phyloP scores from a whole-genome alignment of 2,329 filamentous ascomycete genomes.

The Claviceps spartinae region DNA sequence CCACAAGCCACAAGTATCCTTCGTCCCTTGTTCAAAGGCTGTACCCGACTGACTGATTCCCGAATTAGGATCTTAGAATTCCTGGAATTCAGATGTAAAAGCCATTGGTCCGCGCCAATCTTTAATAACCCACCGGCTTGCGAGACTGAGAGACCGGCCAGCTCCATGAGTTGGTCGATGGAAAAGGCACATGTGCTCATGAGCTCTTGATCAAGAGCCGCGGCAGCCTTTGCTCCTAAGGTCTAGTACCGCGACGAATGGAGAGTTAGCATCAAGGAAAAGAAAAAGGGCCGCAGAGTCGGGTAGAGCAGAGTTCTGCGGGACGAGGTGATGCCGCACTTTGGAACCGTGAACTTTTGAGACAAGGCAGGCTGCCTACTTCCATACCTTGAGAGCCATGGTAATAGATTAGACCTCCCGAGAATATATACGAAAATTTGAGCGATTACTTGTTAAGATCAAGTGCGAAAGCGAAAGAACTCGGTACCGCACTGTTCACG shows the following conservation, averaged over 20 bases:
- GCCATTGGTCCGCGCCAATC: not conserved
- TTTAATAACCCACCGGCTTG: constrained; percentile 53
- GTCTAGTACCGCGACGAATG: constrained; percentile 40
- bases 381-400: not conserved
- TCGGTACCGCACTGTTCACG: too few species aligned
- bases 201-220: constrained; percentile 81
- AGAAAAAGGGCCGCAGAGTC: too few species aligned
- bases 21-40: constrained; percentile 58
- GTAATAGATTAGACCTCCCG: not conserved
- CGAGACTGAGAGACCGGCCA: constrained; percentile 84
- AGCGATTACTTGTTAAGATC: not conserved
- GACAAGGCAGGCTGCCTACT: not conserved
- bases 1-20: constrained; percentile 82
- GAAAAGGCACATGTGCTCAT: constrained; percentile 85
- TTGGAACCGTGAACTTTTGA: not conserved
- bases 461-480: not conserved
- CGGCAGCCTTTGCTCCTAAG: constrained; percentile 73
- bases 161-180: constrained; percentile 92
- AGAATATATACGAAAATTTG: too few species aligned
- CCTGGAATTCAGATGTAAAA: too few species aligned
- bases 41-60: constrained; percentile 61
- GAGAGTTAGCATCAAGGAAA: not conserved
- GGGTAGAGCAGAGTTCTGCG: too few species aligned
- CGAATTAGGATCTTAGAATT: not conserved
- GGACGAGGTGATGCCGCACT: too few species aligned